Evolutionary conservation across 2,329 filamentous ascomycete species (phyloP), one percentile per base, ranked within the genome.

Genomic region (Sarocladiaceae sp.): DNA sequence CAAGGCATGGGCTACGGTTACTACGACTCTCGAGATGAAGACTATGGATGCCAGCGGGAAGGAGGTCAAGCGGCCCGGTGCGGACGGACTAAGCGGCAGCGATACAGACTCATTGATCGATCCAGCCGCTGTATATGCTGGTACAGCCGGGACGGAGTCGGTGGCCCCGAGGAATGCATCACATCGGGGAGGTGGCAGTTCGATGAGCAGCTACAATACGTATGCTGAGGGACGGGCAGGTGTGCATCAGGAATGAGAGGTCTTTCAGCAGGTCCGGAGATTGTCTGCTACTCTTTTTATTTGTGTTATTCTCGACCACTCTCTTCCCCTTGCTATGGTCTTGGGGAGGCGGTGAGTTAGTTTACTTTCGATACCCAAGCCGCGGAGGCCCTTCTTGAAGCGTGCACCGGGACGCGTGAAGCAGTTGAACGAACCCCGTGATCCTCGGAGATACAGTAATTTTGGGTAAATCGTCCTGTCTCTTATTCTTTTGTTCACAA

Each of bases 1-100:
- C 24, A 47, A 35, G 16, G 19, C 20, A 10, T 47, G 42, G 42
- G 41, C 45, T 6, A 47, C 41, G 7, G 45, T 45, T 6, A 47
- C 45, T 4, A 47, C 45, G n/a, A 47, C 45, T 10, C 26, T 47
- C 12, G 45, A 47, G 34, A 34, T 47, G 45, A 29, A 47, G 18
- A 47, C 41, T 26, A 47, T 47, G 42, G 27, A 46, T 13, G 26
- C 26, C 6, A 37, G 33, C 13, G 33, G 33, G n/a, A 37, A 19
- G 11, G 26, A 29, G 26, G 26, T 29, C 33, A 37, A 37, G 18
- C n/a, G 13, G 12, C 18, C 16, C n/a, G 20, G 33, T 15, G 12
- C 33, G n/a, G 20, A 19, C 18, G 33, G 33, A 37, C 19, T 37
- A 13, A 37, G 26, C 26, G 26, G 19, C 33, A 37, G 20, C 18